Evolutionary conservation across 129 eudicot species (phyloP).

Genomic region (Flaveria bidentis): DNA sequence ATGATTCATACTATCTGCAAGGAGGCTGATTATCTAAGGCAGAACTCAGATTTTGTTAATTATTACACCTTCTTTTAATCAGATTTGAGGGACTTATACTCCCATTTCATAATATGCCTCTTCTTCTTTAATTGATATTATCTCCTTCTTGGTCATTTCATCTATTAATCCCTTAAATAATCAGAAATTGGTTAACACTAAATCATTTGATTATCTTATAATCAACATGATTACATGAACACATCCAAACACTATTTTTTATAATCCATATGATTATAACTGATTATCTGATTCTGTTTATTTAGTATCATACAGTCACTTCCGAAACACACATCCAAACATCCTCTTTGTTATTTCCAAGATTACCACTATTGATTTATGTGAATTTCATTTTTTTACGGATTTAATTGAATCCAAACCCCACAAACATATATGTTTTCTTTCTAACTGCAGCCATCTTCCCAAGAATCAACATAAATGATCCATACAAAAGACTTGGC

Average conservation of each 20-base stretch:
- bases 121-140: too few relatives aligned
- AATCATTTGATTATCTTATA: neutral
- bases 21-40: too few relatives aligned
- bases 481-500: slow-evolving; percentile 96
- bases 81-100: slow-evolving; percentile 1
- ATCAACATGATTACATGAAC: neutral
- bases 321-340: slow-evolving; percentile 6
- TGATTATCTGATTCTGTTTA: neutral
- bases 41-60: neutral
- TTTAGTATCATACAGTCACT: neutral
- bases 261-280: neutral
- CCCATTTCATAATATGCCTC: neutral
- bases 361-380: slow-evolving; percentile 11
- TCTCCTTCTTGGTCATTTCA: neutral
- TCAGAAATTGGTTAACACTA: neutral
- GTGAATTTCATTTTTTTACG: neutral
- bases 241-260: neutral
- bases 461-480: slow-evolving; percentile 84
- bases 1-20: neutral
- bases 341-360: neutral
- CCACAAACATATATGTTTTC: neutral
- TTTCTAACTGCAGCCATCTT: slow-evolving; percentile 60
- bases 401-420: slow-evolving; percentile 15
- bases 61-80: neutral
- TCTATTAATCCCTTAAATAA: neutral